Conservation (phyloP, 768 basidiomycete species). For the Basidioascus undulatus region DNA sequence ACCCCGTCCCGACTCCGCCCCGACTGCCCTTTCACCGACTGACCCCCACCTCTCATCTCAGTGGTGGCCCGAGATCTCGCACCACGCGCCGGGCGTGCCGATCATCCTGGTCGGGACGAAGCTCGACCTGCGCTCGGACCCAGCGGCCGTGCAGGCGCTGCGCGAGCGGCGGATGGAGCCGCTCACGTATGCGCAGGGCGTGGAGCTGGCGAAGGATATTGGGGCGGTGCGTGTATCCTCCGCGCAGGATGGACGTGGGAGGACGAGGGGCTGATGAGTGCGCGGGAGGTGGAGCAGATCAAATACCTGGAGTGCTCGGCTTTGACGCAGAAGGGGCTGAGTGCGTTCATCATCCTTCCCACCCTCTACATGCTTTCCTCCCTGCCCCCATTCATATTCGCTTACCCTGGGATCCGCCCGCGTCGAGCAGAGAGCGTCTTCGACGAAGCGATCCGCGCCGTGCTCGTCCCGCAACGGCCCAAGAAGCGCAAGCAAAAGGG, state of each 20-base stretch:
- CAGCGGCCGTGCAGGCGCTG: constrained; percentile 70
- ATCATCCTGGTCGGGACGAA: constrained; percentile 91
- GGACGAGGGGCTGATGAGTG: not conserved
- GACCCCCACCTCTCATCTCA: constrained; percentile 15
- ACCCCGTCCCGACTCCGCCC: not conserved
- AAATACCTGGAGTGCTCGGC: constrained; percentile 80
- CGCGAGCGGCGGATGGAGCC: constrained; percentile 91
- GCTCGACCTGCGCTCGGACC: constrained; percentile 89
- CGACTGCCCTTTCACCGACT: too few species aligned
- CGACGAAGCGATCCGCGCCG: constrained; percentile 93
- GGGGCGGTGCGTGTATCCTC: constrained; percentile 28
- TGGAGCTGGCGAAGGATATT: constrained; percentile 76
- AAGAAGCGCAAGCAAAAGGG: too few species aligned
- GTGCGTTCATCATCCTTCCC: too few species aligned
- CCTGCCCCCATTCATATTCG: too few species aligned
- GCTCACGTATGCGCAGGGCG: constrained; percentile 74
- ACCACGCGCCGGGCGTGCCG: constrained; percentile 85
- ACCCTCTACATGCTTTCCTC: too few species aligned
- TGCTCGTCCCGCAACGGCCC: too few species aligned
- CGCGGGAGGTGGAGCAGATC: not conserved
- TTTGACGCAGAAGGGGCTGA: constrained; percentile 89
- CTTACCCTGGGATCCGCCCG: too few species aligned
- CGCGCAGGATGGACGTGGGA: not conserved
- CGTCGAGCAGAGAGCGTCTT: constrained; percentile 99
- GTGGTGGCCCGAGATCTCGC: constrained; percentile 95